Conservation (phyloP, 495 filamentous ascomycete genomes). For the Lophium mytilinum region DNA sequence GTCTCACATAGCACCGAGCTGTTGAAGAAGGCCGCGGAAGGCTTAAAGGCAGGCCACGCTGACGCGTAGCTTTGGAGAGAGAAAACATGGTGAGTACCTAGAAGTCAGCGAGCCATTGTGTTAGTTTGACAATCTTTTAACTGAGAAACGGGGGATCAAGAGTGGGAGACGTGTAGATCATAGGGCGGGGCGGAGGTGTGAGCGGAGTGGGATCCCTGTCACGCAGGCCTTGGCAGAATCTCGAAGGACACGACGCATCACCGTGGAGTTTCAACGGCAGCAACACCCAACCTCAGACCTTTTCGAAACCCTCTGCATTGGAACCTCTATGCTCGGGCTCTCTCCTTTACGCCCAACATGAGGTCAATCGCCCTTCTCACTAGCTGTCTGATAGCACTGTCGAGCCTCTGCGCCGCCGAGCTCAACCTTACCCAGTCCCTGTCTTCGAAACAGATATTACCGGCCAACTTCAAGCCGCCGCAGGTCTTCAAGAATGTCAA, state of each 20-base stretch:
- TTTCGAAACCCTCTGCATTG: not conserved
- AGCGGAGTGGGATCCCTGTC: slow-evolving; percentile 20
- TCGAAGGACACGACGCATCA: slow-evolving; percentile 25
- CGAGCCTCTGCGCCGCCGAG: slow-evolving; percentile 28
- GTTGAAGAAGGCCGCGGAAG: not conserved
- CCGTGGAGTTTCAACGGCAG: slow-evolving; percentile 1
- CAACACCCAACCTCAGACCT: not conserved
- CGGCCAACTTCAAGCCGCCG: slow-evolving; percentile 71
- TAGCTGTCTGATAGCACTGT: slow-evolving; percentile 27
- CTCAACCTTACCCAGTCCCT: slow-evolving; percentile 34
- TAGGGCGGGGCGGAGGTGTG: no score
- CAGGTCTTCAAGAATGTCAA: slow-evolving; percentile 89
- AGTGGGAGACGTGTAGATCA: not conserved
- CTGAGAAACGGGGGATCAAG: not conserved
- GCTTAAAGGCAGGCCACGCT: not conserved
- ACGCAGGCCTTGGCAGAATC: slow-evolving; percentile 12
- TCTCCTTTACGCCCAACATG: slow-evolving; percentile 28
- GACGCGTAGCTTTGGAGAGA: slow-evolving; percentile 1
- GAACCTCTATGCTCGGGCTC: slow-evolving; percentile 17
- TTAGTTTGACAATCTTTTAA: no score
- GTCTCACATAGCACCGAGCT: slow-evolving; percentile 10
- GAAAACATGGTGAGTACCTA: no score
- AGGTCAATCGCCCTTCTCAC: slow-evolving; percentile 23
- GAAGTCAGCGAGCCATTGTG: no score
- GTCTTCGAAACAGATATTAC: slow-evolving; percentile 48